phyloP scores from a whole-genome alignment of 169 alveolate species.

The Cryptosporidium sp. region DNA sequence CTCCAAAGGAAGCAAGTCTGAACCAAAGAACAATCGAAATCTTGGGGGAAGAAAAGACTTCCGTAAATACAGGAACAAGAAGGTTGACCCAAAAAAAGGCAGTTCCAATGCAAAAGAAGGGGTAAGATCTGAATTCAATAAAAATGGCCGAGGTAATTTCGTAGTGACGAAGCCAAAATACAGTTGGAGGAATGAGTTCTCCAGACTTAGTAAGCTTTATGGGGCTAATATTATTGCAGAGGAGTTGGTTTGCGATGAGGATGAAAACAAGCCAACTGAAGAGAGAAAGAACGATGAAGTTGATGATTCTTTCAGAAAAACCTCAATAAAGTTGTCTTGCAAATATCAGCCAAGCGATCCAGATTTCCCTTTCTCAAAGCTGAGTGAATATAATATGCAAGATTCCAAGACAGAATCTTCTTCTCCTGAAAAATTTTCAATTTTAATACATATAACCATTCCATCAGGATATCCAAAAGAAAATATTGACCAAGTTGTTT shows the following conservation, averaged over 20 bases:
- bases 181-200: constrained; percentile 30
- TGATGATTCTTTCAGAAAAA: constrained; percentile 6
- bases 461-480: constrained; percentile 62
- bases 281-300: neutral
- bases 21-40: neutral
- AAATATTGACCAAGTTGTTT: constrained; percentile 10
- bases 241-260: neutral
- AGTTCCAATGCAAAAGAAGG: neutral
- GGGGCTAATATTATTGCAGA: neutral
- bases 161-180: neutral
- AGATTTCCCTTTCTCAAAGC: constrained; percentile 28
- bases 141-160: neutral
- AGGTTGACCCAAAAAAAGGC: neutral
- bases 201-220: constrained; percentile 10
- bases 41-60: neutral
- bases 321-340: neutral
- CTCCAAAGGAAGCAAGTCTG: neutral
- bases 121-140: neutral
- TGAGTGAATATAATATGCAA: constrained; percentile 28
- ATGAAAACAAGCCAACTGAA: neutral
- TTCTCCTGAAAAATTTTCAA: neutral
- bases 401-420: neutral
- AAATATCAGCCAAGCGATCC: constrained; percentile 55
- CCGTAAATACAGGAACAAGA: neutral
- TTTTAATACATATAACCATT: constrained; percentile 5